Percentiles rank a stretch among this genome's conserved stretches.
phyloP scores from a whole-genome alignment of 106 monocot species.

The Dendrobium officinale region DNA sequence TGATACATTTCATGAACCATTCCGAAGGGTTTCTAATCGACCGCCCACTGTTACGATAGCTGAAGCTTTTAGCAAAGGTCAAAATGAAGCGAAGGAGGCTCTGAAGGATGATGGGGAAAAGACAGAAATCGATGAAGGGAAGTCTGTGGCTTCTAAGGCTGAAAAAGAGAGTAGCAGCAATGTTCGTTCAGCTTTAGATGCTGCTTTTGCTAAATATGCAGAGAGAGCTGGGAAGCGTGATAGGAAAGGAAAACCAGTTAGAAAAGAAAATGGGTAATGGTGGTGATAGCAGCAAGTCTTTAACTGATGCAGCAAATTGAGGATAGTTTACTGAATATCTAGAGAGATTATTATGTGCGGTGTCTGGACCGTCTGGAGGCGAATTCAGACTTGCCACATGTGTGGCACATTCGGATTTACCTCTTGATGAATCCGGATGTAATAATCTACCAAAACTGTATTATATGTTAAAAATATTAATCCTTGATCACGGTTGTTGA shows the following conservation, averaged over 20 bases:
- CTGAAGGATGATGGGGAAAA: not conserved
- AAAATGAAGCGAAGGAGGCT: constrained; percentile 18
- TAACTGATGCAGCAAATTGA: too few relatives aligned
- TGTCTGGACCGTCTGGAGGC: too few relatives aligned
- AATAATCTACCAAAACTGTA: too few relatives aligned
- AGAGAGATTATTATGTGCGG: too few relatives aligned
- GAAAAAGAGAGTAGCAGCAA: constrained; percentile 15
- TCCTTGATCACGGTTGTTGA: too few relatives aligned
- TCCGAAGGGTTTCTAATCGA: constrained; percentile 43
- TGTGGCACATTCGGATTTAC: too few relatives aligned
- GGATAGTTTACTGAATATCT: too few relatives aligned
- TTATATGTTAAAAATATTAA: too few relatives aligned
- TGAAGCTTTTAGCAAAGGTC: constrained; percentile 11
- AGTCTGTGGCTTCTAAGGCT: constrained; percentile 14
- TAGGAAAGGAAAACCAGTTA: not conserved
- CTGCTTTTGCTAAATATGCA: constrained; percentile 68
- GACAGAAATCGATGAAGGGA: not conserved
- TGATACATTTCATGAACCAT: constrained; percentile 92
- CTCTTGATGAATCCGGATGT: too few relatives aligned
- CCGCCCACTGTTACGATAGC: constrained; percentile 22
- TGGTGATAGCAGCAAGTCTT: too few relatives aligned
- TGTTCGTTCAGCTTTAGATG: constrained; percentile 61
- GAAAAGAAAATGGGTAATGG: too few relatives aligned
- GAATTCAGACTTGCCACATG: too few relatives aligned
- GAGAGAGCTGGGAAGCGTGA: constrained; percentile 38